Evolutionary conservation across 306 rosid species (phyloP), one percentile per base, ranked within the genome.

Genomic region (Medicago truncatula): DNA sequence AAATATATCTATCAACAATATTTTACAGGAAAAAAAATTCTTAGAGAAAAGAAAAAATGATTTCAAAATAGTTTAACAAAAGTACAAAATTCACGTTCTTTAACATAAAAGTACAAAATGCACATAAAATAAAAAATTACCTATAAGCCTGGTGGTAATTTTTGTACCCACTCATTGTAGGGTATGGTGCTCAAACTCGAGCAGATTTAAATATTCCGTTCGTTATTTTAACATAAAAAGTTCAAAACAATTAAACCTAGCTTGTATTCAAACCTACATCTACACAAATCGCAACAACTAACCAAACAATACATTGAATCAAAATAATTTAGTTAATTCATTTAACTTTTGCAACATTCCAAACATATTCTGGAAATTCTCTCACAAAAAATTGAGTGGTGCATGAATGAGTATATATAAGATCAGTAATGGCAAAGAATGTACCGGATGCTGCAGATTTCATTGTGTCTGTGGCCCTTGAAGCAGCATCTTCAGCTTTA

Each of bases 401-500:
- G 23, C 4, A 50, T 40, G 23, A 31, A 15, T 8, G 61, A 56
- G 31, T 28, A 18, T 20, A 28, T 8, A 7, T 23, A 47, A 54
- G 52, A 47, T 50, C 20, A 50, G n/a, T 31, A 11, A 46, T 36
- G 25, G 38, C 3, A 62, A 7, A 43, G 47, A 56, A 59, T 62
- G 58, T 75, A 88, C 96, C 92, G 1, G 86, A 82, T 21, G 83
- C 85, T 25, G 84, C 82, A 71, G 89, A 79, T 40, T 70, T 78
- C 44, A 81, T 39, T 72, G 74, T 77, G 5, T 77, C 81, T 6
- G 83, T 73, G 59, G 87, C 82, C 50, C 40, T 83, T 21, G 72
- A 80, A 53, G 91, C 90, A 65, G 83, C 92, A 34, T 75, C 88
- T 76, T 66, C 88, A 25, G 80, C 86, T 39, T 52, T 18, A 44